Evolutionary conservation across 1,139 yeast genomes (phyloP).

Genomic region (Pneumocystis carinii): DNA sequence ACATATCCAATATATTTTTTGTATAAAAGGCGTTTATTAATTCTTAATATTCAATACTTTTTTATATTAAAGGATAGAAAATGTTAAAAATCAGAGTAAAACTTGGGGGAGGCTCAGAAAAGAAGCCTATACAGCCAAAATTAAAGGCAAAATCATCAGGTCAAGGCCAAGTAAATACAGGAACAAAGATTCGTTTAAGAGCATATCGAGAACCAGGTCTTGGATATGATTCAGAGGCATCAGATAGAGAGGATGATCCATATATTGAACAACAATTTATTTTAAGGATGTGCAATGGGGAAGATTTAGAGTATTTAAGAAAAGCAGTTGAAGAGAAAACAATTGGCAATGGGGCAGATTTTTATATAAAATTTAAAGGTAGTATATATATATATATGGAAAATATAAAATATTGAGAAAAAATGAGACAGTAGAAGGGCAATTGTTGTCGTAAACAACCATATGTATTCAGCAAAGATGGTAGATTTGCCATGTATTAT

Average conservation of each 20-base stretch:
- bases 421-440: slow-evolving; percentile 72
- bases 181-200: slow-evolving; percentile 47
- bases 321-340: slow-evolving; percentile 14
- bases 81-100: neutral
- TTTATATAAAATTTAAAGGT: slow-evolving; percentile 33
- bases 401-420: neutral
- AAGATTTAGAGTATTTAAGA: slow-evolving; percentile 47
- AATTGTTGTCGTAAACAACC: slow-evolving; percentile 38
- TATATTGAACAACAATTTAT: slow-evolving; percentile 74
- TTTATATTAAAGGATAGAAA: too few species aligned
- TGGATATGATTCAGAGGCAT: slow-evolving; percentile 95
- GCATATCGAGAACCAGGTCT: slow-evolving; percentile 60
- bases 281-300: slow-evolving; percentile 64
- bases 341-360: slow-evolving; percentile 53
- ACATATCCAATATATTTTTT: too few species aligned
- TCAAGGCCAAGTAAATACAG: slow-evolving; percentile 27
- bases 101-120: neutral
- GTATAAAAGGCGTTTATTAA: too few species aligned
- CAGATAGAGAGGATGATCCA: slow-evolving; percentile 92
- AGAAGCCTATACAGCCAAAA: neutral
- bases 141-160: slow-evolving; percentile 31
- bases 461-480: slow-evolving; percentile 66
- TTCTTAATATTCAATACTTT: too few species aligned
- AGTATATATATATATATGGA: neutral
- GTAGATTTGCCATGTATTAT: slow-evolving; percentile 82